phyloP scores from a whole-genome alignment of 345 rosid species.

The Noccaea bulbosa region DNA sequence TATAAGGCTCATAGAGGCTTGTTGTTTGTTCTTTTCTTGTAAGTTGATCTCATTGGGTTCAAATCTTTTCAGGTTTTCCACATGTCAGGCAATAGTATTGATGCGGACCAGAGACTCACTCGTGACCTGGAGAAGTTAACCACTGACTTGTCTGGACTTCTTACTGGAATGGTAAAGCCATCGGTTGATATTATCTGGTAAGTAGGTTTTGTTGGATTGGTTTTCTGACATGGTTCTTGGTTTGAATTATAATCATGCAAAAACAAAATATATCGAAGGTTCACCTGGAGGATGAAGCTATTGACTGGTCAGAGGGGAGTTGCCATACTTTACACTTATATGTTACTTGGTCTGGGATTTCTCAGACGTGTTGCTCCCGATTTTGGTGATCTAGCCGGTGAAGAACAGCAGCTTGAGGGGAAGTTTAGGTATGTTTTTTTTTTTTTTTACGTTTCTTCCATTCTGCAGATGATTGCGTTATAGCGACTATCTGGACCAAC shows the following conservation, averaged over 20 bases:
- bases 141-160: conserved; percentile 79
- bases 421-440: conserved; percentile 68
- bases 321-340: conserved; percentile 87
- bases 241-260: conserved; percentile 29
- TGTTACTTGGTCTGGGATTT: conserved; percentile 95
- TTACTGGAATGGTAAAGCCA: conserved; percentile 99
- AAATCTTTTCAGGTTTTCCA: conserved; percentile 67
- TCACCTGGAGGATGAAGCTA: conserved; percentile 99
- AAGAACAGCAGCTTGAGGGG: conserved; percentile 92
- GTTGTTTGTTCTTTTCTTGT: conserved; percentile 13
- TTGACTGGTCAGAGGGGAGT: conserved; percentile 96
- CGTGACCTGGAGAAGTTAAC: conserved; percentile 92
- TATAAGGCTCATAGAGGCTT: conserved; percentile 6
- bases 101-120: conserved; percentile 97
- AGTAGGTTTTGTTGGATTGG: conserved; percentile 44
- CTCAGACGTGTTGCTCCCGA: conserved; percentile 90
- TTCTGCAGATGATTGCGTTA: conserved; percentile 31
- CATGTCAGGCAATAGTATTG: conserved; percentile 83
- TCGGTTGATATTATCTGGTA: conserved; percentile 93
- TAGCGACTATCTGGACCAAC: conserved; percentile 26
- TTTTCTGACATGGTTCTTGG: conserved; percentile 22
- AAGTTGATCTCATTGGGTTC: conserved; percentile 29
- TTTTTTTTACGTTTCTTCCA: conserved; percentile 13
- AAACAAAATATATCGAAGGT: conserved; percentile 53
- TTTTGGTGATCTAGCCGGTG: conserved; percentile 87